A percentile compares a stretch with the other conserved stretches of the same genome.
Conservation (phyloP, 1,284 basidiomycete species). For the Omphalotus olearius region DNA sequence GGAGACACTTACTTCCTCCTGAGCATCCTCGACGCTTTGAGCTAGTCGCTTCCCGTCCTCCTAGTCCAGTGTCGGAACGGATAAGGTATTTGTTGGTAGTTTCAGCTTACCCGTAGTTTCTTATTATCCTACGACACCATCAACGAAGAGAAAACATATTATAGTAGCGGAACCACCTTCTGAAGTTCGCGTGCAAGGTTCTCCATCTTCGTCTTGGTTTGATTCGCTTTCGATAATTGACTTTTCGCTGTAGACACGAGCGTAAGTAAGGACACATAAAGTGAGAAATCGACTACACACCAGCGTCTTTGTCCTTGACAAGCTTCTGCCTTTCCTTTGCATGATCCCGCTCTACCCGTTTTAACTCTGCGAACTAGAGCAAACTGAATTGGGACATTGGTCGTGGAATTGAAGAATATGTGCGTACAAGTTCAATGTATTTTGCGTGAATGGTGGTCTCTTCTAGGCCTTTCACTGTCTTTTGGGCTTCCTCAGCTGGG, state of each 20-base stretch:
- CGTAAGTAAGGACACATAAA: conserved; percentile 11
- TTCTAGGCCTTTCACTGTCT: conserved; percentile 71
- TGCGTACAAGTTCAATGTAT: conserved; percentile 75
- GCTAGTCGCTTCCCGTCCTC: conserved; percentile 78
- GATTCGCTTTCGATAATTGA: conserved; percentile 79
- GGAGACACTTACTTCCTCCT: conserved; percentile 60
- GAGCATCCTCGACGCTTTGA: conserved; percentile 74
- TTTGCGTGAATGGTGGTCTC: conserved; percentile 78
- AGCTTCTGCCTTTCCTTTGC: conserved; percentile 86
- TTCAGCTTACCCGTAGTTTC: conserved; percentile 61
- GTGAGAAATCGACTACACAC: conserved; percentile 35
- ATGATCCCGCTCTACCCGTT: conserved; percentile 77
- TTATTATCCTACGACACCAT: conserved; percentile 67
- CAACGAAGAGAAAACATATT: conserved; percentile 2
- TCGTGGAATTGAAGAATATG: conserved; percentile 10
- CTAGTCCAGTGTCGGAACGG: conserved; percentile 32
- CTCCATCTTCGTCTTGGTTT: conserved; percentile 84
- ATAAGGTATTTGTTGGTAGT: conserved; percentile 14
- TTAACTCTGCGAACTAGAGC: conserved; percentile 76
- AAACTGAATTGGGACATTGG: neutral
- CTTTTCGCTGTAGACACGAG: conserved; percentile 54
- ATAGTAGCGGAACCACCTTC: conserved; percentile 48
- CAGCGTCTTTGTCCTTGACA: conserved; percentile 81
- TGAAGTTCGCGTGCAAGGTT: conserved; percentile 79
- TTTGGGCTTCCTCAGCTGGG: conserved; percentile 78